Base-by-base conservation (phyloP, 805 yeast species). In the Yarrowia sp. region DNA sequence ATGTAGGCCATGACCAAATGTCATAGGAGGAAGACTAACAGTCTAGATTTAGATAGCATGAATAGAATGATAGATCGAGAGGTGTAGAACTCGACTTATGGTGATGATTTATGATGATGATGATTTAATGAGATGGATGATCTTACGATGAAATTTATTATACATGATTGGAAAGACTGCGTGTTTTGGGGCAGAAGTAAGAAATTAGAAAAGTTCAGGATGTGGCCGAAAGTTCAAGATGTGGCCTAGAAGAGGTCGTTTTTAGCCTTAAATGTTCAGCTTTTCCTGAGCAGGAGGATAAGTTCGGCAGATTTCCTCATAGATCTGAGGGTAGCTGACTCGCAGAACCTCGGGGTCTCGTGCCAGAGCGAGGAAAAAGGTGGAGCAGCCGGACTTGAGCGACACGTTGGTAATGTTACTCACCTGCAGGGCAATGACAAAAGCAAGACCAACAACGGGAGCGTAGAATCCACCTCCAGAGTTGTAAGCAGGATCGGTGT, bases 311-410 rank as follows among this genome's bases (percentile, higher is more conserved):
- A 88, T 80, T 69, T 82, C 85, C 67, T 87, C 85, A 71, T 86
- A 88, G 67, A 84, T 75, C 17, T 82, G 82, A 38, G 96, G 91
- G 72, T 91, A 87, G 49, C 89, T 82, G 77, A 81, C 80, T 72
- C 84, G 85, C 79, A 89, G 87, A 8, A 89, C 85, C 70, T 90
- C 96, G 0, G 98, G 97, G 70, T 90, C 92, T 70, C 85, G 84
- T 14, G 92, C 90, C 71, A 90, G 79, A 0, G 95, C 92, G 51
- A 92, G 87, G 75, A 91, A 87, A 73, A 92, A 87, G 0, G 97
- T 89, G 22, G 92, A 84, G 11, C 86, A 85, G 12, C 97, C 97
- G 10, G 92, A 86, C 67, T 86, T 87, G 54, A 92, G 84, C 0
- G 91, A 88, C 44, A 88, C 87, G 67, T 86, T 83, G 14, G 93